Base-by-base conservation (phyloP, 345 rosid species). In the Raphanus sativus region DNA sequence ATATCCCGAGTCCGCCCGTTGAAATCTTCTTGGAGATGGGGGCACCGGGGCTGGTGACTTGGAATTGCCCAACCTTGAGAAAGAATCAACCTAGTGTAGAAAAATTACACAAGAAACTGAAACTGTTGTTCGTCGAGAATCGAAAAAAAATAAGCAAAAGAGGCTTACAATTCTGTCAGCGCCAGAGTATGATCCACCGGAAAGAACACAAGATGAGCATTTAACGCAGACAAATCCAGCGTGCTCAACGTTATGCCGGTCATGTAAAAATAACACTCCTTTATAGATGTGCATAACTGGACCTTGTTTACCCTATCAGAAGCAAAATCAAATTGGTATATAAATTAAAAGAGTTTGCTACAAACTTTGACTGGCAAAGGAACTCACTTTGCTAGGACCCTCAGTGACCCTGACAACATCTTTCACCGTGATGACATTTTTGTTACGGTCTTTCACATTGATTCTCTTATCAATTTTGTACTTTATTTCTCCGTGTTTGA, bases 211-310 rank as follows among this genome's bases (percentile, higher is more conserved):
- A 21, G 89, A 84, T 75, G 78, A 85, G 16, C 92, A 75, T 80
- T 89, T 93, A 75, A 85, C 88, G 78, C 98, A 93, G 25, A 89
- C 87, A 79, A 84, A 93, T 40, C 97, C 97, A 71, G 93, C 87
- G 85, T 93, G 95, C 79, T 93, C 97, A 62, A 88, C 86, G 74
- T 91, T 94, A 82, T 87, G 93, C 13, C 93, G 91, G 76, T 93
- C 98, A 81, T 86, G 79, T 26, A 93, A 75, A 58, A 93, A 93
- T 70, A 93, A 69, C 21, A 91, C 73, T 72, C 91, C 93, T 72
- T 84, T 87, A 42, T 69, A 86, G 75, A 91, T 88, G 79, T 93
- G 92, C 76, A 86, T 90, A 56, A 89, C 95, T 38, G 93, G 93
- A 69, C 97, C 96, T 89, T 91, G 95, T 77, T 88, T 89, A 52